Evolutionary conservation across 2,329 filamentous ascomycete species (phyloP), one percentile per base, ranked within the genome.

Genomic region (Penicillium brevicompactum): DNA sequence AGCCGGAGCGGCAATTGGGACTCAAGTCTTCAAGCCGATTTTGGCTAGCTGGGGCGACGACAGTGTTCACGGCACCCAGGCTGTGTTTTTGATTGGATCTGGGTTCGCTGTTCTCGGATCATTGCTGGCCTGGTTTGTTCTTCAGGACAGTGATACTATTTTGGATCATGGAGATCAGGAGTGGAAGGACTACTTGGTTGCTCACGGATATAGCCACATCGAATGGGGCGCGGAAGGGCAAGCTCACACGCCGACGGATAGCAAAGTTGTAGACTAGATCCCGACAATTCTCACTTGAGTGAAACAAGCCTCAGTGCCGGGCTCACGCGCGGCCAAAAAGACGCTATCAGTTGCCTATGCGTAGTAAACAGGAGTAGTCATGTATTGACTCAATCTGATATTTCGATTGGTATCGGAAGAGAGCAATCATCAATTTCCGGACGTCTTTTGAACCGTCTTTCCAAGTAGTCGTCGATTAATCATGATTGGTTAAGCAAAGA

Each of bases 11-110:
- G 78, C 80, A 0, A 78, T 82, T 40, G 80, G 80, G 0, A 82
- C 79, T 0, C 71, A 80, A 55, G 78, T 80, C 1, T 84, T 83
- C 58, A 80, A 76, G 2, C 77, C 80, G 0, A 83, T 84, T 46
- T 70, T 81, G 46, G 75, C 76, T 41, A 72, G 73, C 5, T 80
- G 70, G 49, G 63, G 74, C 21, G 70, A 78, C 48, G 66, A 75
- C 2, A 65, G 74, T 13, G 49, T 60, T 42, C 77, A 76, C 56
- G 80, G 80, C 1, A 73, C 80, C 18, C 79, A 82, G 53, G 78
- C 74, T 0, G 78, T 78, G 0, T 83, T 83, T 57, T 67, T 83
- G 5, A 80, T 83, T 45, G 81, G 80, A 0, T 77, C 78, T 1
- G 80, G 70, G 0, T 82, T 83, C 67, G 80, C 80, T 0, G 70